A percentile compares a stretch with the other conserved stretches of the same genome.
Evolutionary conservation across 2,329 filamentous ascomycete genomes (phyloP).

Genomic region (Elsinoe necatrix): DNA sequence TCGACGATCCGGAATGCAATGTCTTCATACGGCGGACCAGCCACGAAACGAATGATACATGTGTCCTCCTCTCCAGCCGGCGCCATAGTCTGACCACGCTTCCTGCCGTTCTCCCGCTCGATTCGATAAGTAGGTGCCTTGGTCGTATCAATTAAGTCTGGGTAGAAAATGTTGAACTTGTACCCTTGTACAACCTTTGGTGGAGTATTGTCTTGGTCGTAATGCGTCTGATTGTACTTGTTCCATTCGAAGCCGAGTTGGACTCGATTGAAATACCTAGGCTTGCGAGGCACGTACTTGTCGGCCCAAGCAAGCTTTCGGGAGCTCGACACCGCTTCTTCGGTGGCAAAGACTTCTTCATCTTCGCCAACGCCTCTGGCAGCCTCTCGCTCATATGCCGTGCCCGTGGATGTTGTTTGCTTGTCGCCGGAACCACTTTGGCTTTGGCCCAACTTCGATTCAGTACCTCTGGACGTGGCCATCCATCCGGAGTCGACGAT

Average conservation of each 20-base stretch:
- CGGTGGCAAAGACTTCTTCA: constrained; percentile 88
- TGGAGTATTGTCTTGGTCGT: constrained; percentile 95
- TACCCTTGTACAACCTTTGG: constrained; percentile 98
- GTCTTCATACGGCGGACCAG: constrained; percentile 91
- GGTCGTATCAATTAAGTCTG: constrained; percentile 87
- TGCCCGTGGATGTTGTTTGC: constrained; percentile 63
- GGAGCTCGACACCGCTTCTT: constrained; percentile 64
- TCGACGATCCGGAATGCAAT: constrained; percentile 96
- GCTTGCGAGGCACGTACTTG: constrained; percentile 83
- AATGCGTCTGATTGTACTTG: constrained; percentile 99
- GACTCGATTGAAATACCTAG: constrained; percentile 93
- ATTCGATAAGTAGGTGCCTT: constrained; percentile 96
- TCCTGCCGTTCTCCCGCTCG: constrained; percentile 81
- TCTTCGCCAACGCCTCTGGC: constrained; percentile 86
- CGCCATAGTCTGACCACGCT: constrained; percentile 83
- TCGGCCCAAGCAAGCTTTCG: constrained; percentile 68
- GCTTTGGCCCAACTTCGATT: neutral
- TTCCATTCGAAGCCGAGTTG: constrained; percentile 99
- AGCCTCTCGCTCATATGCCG: constrained; percentile 84
- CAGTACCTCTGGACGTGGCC: neutral
- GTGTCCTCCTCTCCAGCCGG: constrained; percentile 94
- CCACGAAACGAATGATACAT: constrained; percentile 90
- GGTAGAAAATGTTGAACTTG: constrained; percentile 99
- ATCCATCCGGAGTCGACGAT: neutral
- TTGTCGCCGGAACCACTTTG: constrained; percentile 45